Base-by-base conservation (phyloP, 2,329 filamentous ascomycete species). In the Beauveria sp. region DNA sequence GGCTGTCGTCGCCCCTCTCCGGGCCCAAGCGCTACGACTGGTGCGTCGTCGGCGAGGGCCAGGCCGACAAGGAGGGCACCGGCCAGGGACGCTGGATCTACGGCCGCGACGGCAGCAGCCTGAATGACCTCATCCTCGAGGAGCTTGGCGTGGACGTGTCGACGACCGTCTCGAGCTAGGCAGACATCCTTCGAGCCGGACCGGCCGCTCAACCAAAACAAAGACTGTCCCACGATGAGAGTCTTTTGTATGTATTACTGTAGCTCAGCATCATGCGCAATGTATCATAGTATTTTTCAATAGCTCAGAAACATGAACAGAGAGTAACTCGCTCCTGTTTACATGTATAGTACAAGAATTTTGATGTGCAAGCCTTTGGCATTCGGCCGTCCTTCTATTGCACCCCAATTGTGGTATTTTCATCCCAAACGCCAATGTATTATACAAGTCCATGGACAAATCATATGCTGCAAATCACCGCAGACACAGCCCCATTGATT, bases 21-120 rank as follows among this genome's bases (percentile, higher is more conserved):
- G 95, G 95, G 0, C 95, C 95, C 16, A 97, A 97, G 77, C 87
- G 93, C 62, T 99, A 88, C 78, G 93, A 98, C 74, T 99, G 90
- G 84, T 89, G 96, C 60, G 73, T 93, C 56, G 68, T 79, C 52
- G 86, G 87, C 62, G 90, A 95, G 68, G 80, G 83, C 38, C 89
- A 92, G 68, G 62, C 63, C 28, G 83, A 91, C 71, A 96, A 96
- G 77, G 88, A 93, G 74, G 91, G 87, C 38, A 88, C 86, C 2
- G 87, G 81, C 2, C 72, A 74, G 10, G 90, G 91, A 34, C 83
- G 88, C 65, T 99, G 95, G 95, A 81, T 98, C 53, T 98, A 97
- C 72, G 75, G 91, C 62, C 82, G 93, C 53, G 93, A 98, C 73
- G 88, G 88, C n/a, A 85, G 83, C 53, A 89, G 86, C 49, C 76